phyloP scores from a whole-genome alignment of 108 stramenopile genomes.

The Seminavis robusta region DNA sequence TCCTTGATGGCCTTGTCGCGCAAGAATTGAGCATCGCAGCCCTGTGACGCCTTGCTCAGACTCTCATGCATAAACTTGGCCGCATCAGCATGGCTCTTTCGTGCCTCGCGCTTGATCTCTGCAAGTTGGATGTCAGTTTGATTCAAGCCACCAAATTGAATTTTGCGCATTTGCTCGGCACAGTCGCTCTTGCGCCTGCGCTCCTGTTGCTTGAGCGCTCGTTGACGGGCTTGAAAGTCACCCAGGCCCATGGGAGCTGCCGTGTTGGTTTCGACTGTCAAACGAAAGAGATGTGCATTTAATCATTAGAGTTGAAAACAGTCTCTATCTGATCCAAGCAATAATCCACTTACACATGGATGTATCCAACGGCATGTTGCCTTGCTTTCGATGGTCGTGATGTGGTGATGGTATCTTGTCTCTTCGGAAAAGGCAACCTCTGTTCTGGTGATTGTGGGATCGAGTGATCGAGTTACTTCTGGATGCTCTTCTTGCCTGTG shows the following conservation, averaged over 20 bases:
- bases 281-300: background rate
- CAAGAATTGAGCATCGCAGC: background rate
- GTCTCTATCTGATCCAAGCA: background rate
- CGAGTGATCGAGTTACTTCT: too few species aligned
- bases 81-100: background rate
- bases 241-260: constrained; percentile 8
- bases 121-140: constrained; percentile 3
- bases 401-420: too few species aligned
- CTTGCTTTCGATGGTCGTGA: too few species aligned
- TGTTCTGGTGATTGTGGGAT: too few species aligned
- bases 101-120: background rate
- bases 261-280: constrained; percentile 10
- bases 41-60: constrained; percentile 3
- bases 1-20: background rate
- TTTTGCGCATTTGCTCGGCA: background rate
- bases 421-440: too few species aligned
- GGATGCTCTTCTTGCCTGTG: too few species aligned
- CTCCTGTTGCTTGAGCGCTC: constrained; percentile 12
- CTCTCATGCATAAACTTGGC: background rate
- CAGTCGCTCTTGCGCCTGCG: constrained; percentile 2
- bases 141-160: constrained; percentile 1
- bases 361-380: constrained; percentile 21
- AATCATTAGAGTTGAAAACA: background rate
- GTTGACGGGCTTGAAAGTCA: constrained; percentile 14
- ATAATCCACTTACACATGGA: constrained; percentile 17